Base-by-base conservation (phyloP, 31 red algal genomes). In the Odonthalia washingtoniensis region DNA sequence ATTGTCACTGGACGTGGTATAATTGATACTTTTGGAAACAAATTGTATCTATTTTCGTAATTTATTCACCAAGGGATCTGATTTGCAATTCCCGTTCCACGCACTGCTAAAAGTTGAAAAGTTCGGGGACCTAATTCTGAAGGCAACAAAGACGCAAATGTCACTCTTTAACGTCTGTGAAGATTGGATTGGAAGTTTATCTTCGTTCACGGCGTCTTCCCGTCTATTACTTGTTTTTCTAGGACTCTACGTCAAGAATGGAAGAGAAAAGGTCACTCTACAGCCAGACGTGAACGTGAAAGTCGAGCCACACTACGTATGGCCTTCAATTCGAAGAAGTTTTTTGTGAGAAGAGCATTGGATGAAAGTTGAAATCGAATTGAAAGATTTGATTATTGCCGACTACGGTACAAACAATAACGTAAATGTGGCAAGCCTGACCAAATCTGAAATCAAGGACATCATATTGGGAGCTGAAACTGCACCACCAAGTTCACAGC, bases 391-490 rank as follows among this genome's bases (percentile, higher is more conserved):
- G n/a, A n/a, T n/a, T 45, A 86, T 98, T 30, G 93, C 89, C 34
- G 96, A 98, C 62, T 98, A 93, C 79, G 96, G 96, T 46, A 98
- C 95, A 93, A 98, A 98, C 76, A 95, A 98, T 57, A 98, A 98
- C 70, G 96, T 98, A 33, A 98, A 98, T 75, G 96, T 98, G 5
- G 96, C 93, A 4, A 91, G 92, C 61, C 78, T 98, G 18, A 98
- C 96, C 34, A 89, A 95, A 35, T 93, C 96, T 60, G 96, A 98
- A 70, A 83, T 98, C 42, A 82, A 89, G 27, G 96, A 98, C 78
- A 98, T 98, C 45, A 95, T 98, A 65, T 86, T 98, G 24, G 93
- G 96, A 9, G 96, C 96, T 42, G 93, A 98, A 77, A 98, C 95
- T 63, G 84, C 93, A 14, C 84, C 96, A 17, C 96, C 93, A 32